Conservation (phyloP, 495 filamentous ascomycete genomes). For the Penicillium daleae region DNA sequence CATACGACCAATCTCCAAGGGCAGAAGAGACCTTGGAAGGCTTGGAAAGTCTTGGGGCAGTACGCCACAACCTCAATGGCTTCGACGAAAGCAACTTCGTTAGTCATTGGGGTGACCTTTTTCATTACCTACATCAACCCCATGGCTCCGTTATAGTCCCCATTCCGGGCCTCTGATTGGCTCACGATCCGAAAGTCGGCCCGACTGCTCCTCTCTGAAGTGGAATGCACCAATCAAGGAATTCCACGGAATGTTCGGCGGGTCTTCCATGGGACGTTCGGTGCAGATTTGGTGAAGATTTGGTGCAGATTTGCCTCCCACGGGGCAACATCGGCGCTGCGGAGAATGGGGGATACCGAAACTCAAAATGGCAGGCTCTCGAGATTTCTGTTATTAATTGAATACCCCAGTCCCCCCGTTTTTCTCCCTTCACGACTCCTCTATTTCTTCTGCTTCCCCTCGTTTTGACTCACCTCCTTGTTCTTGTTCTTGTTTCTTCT, state of each 20-base stretch:
- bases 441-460: background rate
- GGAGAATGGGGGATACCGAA: constrained; percentile 10
- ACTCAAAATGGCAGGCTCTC: constrained; percentile 11
- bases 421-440: constrained; percentile 1
- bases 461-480: background rate
- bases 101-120: constrained; percentile 7
- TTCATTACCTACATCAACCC: constrained; percentile 1
- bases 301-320: constrained; percentile 17
- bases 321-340: constrained; percentile 15
- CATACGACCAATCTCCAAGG: constrained; percentile 2
- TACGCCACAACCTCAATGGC: background rate
- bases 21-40: background rate
- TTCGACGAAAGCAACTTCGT: background rate
- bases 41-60: background rate
- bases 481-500: background rate
- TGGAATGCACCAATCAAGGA: constrained; percentile 11
- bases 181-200: constrained; percentile 18
- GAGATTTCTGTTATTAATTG: constrained; percentile 11
- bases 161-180: constrained; percentile 15
- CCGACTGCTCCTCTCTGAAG: too few relatives aligned
- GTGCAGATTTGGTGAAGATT: constrained; percentile 11
- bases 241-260: constrained; percentile 15
- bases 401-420: constrained; percentile 11
- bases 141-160: constrained; percentile 1
- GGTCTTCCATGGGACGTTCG: constrained; percentile 23